A percentile compares a stretch with the other conserved stretches of the same genome.
These are phyloP conservation scores for Colletotrichum lini DNA, from an alignment of 2,329 filamentous ascomycete genomes.

Conservation along the genomic window DNA sequence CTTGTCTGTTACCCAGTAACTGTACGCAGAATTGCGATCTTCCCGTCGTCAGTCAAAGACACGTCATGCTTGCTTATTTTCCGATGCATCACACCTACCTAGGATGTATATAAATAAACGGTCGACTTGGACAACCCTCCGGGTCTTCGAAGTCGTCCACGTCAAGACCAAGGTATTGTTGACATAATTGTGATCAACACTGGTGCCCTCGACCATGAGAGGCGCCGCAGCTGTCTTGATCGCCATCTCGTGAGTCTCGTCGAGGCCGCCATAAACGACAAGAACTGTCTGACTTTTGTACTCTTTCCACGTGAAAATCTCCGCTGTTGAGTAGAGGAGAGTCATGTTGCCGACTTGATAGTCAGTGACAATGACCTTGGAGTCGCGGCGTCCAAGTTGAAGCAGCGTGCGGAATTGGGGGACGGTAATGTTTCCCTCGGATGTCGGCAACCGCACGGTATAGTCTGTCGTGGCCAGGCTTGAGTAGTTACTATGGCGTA, in stretches of 20 bases:
- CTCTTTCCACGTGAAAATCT: slow-evolving; percentile 79
- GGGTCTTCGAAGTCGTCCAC: slow-evolving; percentile 69
- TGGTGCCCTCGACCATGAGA: slow-evolving; percentile 53
- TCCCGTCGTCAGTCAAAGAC: slow-evolving; percentile 31
- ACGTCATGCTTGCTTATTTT: rapidly evolving
- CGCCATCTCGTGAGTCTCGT: slow-evolving; percentile 75
- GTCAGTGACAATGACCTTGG: slow-evolving; percentile 77
- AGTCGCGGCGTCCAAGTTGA: slow-evolving; percentile 74
- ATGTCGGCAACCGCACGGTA: slow-evolving; percentile 73
- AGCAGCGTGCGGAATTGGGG: slow-evolving; percentile 72
- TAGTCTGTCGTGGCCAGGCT: slow-evolving; percentile 71
- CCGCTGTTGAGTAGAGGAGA: slow-evolving; percentile 77
- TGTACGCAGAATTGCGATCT: slow-evolving; percentile 77
- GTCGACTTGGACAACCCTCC: slow-evolving; percentile 65
- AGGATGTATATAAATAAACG: slow-evolving; percentile 70
- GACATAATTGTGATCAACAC: slow-evolving; percentile 32
- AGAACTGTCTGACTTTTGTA: slow-evolving; percentile 72
- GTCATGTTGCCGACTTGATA: slow-evolving; percentile 73
- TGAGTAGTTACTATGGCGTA: slow-evolving; percentile 77
- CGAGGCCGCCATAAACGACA: slow-evolving; percentile 74
- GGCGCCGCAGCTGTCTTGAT: slow-evolving; percentile 55
- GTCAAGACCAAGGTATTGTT: slow-evolving; percentile 42
- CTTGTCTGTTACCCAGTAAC: slow-evolving; percentile 76
- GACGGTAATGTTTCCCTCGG: slow-evolving; percentile 62
- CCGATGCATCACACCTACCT: slow-evolving; percentile 51